phyloP scores from a whole-genome alignment of 176 grass and related monocot genomes.

The Lolium perenne region DNA sequence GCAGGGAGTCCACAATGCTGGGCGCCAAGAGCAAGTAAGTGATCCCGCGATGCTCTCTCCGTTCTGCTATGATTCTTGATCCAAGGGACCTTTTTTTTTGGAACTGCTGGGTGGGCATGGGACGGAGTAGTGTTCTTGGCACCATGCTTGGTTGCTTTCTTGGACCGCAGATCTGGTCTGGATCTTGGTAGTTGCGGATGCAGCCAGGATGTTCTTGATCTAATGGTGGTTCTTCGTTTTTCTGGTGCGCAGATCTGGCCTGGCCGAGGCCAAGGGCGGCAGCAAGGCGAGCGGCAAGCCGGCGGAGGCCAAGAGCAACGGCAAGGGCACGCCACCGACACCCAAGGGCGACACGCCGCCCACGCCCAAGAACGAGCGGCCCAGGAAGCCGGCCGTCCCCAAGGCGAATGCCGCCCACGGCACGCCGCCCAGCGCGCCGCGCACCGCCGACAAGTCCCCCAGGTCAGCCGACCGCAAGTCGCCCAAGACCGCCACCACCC shows the following conservation, averaged over 20 bases:
- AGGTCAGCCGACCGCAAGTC: constrained; percentile 58
- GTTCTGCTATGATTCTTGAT: neutral
- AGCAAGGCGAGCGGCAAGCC: constrained; percentile 36
- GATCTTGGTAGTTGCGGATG: neutral
- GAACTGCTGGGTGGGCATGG: neutral
- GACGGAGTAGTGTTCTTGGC: neutral
- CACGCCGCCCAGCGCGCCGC: constrained; percentile 44
- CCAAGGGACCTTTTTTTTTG: neutral
- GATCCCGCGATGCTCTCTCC: neutral
- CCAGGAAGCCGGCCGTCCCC: constrained; percentile 55
- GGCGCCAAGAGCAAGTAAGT: constrained; percentile 53
- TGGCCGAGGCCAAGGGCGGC: constrained; percentile 54
- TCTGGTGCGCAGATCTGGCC: constrained; percentile 58
- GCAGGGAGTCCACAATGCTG: constrained; percentile 44
- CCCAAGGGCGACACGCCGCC: constrained; percentile 53
- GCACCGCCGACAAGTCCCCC: constrained; percentile 51
- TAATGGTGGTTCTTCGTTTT: neutral
- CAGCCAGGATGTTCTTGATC: neutral
- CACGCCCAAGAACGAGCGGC: constrained; percentile 37
- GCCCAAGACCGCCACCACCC: constrained; percentile 51
- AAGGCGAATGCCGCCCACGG: constrained; percentile 47
- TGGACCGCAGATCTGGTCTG: constrained; percentile 19
- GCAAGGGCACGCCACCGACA: constrained; percentile 61
- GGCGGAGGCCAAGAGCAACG: constrained; percentile 52
- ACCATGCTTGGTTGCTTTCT: neutral